Evolutionary conservation across 805 yeast genomes (phyloP).

Genomic region (Naumovozyma castellii): DNA sequence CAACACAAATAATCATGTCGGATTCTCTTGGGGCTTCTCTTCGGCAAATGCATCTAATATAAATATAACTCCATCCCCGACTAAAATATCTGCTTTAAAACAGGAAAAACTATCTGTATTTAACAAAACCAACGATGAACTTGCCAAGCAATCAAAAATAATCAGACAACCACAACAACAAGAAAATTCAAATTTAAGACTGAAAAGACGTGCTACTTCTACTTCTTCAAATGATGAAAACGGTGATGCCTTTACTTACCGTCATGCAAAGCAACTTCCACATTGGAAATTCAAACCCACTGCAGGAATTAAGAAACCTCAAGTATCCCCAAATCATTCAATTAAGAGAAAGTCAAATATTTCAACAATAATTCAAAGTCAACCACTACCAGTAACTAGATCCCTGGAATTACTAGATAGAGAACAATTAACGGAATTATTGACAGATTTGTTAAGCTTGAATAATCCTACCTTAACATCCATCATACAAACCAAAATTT

Average conservation of each 20-base stretch:
- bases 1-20: background rate
- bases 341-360: conserved; percentile 14
- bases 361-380: conserved; percentile 19
- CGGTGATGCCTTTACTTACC: background rate
- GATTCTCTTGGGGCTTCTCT: background rate
- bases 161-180: background rate
- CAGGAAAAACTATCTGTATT: background rate
- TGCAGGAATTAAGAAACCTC: background rate
- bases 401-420: conserved; percentile 28
- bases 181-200: background rate
- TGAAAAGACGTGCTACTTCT: background rate
- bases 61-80: background rate
- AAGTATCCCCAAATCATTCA: background rate
- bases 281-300: too few species aligned
- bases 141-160: background rate
- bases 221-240: background rate
- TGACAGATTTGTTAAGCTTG: conserved; percentile 4
- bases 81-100: background rate
- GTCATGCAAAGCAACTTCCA: too few species aligned
- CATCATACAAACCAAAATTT: conserved; percentile 13
- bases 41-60: background rate
- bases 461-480: background rate
- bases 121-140: background rate
- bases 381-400: conserved; percentile 25
- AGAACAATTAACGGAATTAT: conserved; percentile 20